Evolutionary conservation across 192 early-diverging fungal species (phyloP).

Genomic region (Linnemannia elongata): DNA sequence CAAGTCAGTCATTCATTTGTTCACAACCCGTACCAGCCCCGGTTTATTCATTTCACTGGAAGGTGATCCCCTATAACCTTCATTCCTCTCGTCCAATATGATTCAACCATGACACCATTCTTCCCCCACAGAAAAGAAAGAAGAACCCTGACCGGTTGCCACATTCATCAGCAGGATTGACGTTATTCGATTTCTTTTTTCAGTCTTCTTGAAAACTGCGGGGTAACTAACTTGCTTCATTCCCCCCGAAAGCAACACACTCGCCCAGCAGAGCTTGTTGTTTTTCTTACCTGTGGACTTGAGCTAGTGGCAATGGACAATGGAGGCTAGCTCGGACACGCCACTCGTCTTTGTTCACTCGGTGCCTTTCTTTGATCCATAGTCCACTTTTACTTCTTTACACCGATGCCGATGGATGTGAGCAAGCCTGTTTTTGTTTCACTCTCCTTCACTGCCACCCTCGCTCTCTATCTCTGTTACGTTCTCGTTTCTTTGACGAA

Average conservation of each 20-base stretch:
- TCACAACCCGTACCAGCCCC: background rate
- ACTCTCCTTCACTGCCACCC: too few relatives aligned
- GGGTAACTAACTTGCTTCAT: background rate
- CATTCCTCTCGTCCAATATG: background rate
- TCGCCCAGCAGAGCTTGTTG: background rate
- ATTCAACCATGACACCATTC: background rate
- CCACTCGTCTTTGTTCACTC: background rate
- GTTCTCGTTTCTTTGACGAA: background rate
- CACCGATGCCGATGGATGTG: too few relatives aligned
- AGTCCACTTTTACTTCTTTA: too few relatives aligned
- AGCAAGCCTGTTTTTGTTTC: too few relatives aligned
- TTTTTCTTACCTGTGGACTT: background rate
- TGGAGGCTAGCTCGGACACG: background rate
- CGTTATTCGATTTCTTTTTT: background rate
- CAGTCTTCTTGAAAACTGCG: background rate
- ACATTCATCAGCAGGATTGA: background rate
- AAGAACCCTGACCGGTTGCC: background rate
- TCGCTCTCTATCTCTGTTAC: too few relatives aligned
- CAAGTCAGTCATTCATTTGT: background rate
- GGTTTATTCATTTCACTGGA: background rate
- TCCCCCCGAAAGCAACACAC: background rate
- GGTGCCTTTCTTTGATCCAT: too few relatives aligned
- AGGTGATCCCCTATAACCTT: background rate
- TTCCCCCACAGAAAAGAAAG: background rate
- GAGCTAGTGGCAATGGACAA: background rate